These are phyloP conservation scores for Endogone sp. DNA, from an alignment of 192 early-diverging fungal species.

Conservation along the genomic window DNA sequence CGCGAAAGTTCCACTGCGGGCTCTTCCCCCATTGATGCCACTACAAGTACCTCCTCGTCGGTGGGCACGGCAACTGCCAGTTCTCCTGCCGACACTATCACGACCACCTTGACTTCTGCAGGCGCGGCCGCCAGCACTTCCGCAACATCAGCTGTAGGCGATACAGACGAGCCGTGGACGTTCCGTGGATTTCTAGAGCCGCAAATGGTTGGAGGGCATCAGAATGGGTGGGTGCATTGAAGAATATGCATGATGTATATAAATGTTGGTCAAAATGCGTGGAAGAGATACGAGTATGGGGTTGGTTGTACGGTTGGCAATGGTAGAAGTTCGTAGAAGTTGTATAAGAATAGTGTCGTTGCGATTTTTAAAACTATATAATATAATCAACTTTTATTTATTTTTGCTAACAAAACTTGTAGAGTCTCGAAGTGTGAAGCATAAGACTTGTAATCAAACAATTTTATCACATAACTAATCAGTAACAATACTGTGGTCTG, in stretches of 20 bases:
- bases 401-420: too few relatives aligned
- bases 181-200: slow-evolving; percentile 27
- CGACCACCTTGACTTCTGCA: neutral
- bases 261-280: neutral
- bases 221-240: slow-evolving; percentile 25
- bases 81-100: neutral
- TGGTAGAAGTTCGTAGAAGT: too few relatives aligned
- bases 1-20: neutral
- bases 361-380: too few relatives aligned
- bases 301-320: too few relatives aligned
- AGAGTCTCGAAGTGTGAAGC: too few relatives aligned
- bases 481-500: too few relatives aligned
- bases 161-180: neutral
- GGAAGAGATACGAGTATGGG: neutral
- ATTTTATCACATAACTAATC: too few relatives aligned
- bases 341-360: too few relatives aligned
- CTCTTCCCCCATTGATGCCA: too few relatives aligned
- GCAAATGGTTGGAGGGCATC: slow-evolving; percentile 17
- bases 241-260: neutral
- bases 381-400: too few relatives aligned
- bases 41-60: neutral
- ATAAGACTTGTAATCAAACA: too few relatives aligned
- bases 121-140: too few relatives aligned
- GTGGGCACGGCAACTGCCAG: neutral
- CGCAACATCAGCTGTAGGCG: neutral